Evolutionary conservation across 1,284 basidiomycete species (phyloP).

Genomic region (Fomitopsis schrenkii): DNA sequence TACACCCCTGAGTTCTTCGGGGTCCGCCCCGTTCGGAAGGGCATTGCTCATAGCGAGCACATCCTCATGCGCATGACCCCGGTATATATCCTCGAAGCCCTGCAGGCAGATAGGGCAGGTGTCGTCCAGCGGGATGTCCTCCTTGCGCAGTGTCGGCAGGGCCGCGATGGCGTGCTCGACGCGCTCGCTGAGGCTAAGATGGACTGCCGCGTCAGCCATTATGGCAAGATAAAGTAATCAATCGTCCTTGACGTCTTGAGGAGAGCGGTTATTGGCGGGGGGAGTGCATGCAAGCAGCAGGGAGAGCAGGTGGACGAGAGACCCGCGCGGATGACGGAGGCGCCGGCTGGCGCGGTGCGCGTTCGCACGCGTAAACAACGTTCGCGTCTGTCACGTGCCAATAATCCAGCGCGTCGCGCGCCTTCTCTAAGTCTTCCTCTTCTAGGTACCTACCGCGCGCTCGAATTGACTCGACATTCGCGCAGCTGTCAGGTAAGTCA

Average conservation of each 20-base stretch:
- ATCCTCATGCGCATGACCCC: constrained; percentile 24
- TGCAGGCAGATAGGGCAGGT: constrained; percentile 62
- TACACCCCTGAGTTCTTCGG: constrained; percentile 34
- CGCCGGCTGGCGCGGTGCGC: neutral
- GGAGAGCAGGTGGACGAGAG: neutral
- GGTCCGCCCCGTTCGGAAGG: constrained; percentile 7
- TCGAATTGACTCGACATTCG: too few species aligned
- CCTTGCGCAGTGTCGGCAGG: constrained; percentile 41
- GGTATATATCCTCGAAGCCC: constrained; percentile 42
- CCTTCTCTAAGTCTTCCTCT: neutral
- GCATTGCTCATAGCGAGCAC: constrained; percentile 4
- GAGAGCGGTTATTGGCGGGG: neutral
- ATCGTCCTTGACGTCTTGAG: neutral
- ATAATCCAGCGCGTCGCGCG: neutral
- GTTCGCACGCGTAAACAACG: constrained; percentile 28
- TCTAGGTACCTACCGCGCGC: too few species aligned
- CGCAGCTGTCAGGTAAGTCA: too few species aligned
- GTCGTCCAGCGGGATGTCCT: constrained; percentile 45
- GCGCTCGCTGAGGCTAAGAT: constrained; percentile 18
- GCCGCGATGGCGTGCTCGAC: constrained; percentile 30
- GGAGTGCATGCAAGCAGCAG: neutral
- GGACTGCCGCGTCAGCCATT: constrained; percentile 3
- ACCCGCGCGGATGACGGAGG: neutral
- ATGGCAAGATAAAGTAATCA: neutral
- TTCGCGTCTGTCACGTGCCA: constrained; percentile 26